Evolutionary conservation across 345 rosid genomes (phyloP).

Genomic region (Rhodamnia rubescens): DNA sequence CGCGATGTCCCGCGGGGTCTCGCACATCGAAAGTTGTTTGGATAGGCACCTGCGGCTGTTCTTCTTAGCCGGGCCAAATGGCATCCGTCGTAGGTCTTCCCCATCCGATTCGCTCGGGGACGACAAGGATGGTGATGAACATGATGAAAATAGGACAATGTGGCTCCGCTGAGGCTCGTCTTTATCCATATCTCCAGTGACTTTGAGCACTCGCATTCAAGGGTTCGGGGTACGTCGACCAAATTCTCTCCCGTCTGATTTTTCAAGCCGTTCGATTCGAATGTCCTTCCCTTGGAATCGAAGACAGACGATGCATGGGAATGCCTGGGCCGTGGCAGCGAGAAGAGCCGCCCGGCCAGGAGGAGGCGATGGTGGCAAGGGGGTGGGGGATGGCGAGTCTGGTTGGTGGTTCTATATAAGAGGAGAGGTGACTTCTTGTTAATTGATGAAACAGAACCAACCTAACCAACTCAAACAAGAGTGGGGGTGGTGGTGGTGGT

Average conservation of each 20-base stretch:
- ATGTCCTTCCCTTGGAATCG: neutral
- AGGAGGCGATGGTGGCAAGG: neutral
- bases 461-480: neutral
- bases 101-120: neutral
- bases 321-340: conserved; percentile 1
- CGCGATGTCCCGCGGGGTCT: conserved; percentile 58
- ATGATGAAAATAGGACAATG: neutral
- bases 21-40: conserved; percentile 76
- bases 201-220: neutral
- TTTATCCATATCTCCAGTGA: neutral
- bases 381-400: neutral
- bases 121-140: neutral
- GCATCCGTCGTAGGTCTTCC: neutral
- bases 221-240: neutral
- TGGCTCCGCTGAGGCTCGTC: neutral
- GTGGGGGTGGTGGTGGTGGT: neutral
- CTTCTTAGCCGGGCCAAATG: neutral
- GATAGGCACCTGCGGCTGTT: conserved; percentile 12
- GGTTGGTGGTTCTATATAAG: neutral
- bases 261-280: neutral
- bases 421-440: neutral
- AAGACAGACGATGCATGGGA: neutral
- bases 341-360: neutral
- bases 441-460: neutral
- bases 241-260: neutral